A percentile compares a stretch with the other conserved stretches of the same genome.
Conservation (phyloP, 2,329 filamentous ascomycete genomes). For the Emmonsia crescens region DNA sequence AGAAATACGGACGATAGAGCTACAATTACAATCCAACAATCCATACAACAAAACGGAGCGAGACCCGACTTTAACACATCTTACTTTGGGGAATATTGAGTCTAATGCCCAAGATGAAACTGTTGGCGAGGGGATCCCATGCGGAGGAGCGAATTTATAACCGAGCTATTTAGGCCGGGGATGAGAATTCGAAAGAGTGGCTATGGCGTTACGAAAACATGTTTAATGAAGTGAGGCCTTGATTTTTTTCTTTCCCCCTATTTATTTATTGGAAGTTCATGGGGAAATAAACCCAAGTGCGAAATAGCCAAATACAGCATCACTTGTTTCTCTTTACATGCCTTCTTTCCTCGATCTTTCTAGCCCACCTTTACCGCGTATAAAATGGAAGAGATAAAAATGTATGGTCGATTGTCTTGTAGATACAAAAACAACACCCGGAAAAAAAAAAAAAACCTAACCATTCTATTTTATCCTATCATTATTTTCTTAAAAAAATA, state of each 20-base stretch:
- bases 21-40: not conserved
- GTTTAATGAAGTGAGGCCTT: not conserved
- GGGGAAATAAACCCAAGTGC: not conserved
- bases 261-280: not conserved
- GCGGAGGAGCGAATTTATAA: not conserved
- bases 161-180: not conserved
- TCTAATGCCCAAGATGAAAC: not conserved
- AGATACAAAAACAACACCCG: not conserved
- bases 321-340: not conserved
- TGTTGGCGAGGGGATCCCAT: not conserved
- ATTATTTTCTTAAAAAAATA: not conserved
- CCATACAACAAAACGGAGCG: not conserved
- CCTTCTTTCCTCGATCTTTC: not conserved
- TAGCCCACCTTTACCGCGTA: not conserved
- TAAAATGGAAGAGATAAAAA: not conserved
- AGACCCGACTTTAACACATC: not conserved
- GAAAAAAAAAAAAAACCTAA: not conserved
- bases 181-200: not conserved
- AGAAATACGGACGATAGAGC: conserved; percentile 79
- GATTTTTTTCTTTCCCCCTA: not conserved
- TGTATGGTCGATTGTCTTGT: too few species aligned
- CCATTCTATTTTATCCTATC: not conserved
- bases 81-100: not conserved
- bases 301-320: not conserved
- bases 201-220: not conserved